Evolutionary conservation across 2,329 filamentous ascomycete species (phyloP).

Genomic region (Arthroderma uncinatum): DNA sequence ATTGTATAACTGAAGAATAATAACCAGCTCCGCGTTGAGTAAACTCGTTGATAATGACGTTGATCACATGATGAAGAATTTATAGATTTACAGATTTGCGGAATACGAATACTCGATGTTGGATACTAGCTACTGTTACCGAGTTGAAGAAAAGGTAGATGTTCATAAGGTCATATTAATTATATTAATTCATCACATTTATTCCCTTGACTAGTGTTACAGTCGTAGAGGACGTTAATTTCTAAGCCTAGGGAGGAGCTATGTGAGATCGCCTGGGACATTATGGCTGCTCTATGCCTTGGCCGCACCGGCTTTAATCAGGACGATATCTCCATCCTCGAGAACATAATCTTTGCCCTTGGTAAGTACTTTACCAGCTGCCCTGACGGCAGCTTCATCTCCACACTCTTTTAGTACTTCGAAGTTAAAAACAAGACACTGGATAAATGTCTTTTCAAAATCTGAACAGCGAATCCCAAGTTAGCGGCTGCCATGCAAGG

Average conservation of each 20-base stretch:
- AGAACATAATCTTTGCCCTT: conserved; percentile 90
- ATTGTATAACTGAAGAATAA: neutral
- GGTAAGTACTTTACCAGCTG: conserved; percentile 93
- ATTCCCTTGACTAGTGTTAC: conserved; percentile 1
- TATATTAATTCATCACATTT: conserved; percentile 1
- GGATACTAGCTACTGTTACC: neutral
- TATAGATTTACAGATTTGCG: neutral
- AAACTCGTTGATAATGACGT: neutral
- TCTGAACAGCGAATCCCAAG: conserved; percentile 37
- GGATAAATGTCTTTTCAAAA: conserved; percentile 99
- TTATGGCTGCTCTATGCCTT: conserved; percentile 27
- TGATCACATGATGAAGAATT: neutral
- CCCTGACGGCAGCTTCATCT: conserved; percentile 77
- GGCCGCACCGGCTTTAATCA: conserved; percentile 61
- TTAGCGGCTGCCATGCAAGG: too few species aligned
- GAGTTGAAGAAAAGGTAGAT: neutral
- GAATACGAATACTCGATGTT: neutral
- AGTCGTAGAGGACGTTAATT: neutral
- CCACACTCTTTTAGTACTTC: conserved; percentile 68
- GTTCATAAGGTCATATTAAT: neutral
- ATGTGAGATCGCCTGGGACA: neutral
- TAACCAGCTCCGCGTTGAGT: neutral
- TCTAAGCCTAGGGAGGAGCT: neutral
- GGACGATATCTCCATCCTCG: conserved; percentile 51
- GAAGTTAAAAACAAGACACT: conserved; percentile 90